A percentile compares a stretch with the other conserved stretches of the same genome.
Evolutionary conservation across 1,284 basidiomycete species (phyloP).

Genomic region (Hemileia vastatrix): DNA sequence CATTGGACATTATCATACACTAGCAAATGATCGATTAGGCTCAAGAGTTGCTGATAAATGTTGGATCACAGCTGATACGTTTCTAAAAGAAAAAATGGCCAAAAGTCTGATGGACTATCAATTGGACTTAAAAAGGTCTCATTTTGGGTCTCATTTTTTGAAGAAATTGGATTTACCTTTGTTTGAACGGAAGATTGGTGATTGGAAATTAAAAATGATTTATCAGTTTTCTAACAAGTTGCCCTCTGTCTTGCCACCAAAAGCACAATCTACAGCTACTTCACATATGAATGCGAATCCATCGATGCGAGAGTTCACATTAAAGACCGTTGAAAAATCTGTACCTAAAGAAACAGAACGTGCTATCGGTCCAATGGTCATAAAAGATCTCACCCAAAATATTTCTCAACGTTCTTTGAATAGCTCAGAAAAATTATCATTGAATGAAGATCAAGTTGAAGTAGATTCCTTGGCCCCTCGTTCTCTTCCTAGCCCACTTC

Average conservation of each 20-base stretch:
- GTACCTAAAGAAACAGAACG: no score
- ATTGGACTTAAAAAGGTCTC: constrained; percentile 56
- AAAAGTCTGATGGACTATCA: constrained; percentile 9
- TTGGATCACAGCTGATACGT: constrained; percentile 78
- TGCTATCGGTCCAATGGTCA: no score
- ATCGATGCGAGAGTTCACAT: no score
- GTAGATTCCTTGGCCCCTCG: no score
- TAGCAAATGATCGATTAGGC: constrained; percentile 78
- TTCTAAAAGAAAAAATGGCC: constrained; percentile 55
- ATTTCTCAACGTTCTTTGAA: no score
- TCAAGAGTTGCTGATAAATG: constrained; percentile 75
- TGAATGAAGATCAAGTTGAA: no score
- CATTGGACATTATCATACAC: constrained; percentile 62
- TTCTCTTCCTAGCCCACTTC: no score
- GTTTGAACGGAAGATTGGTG: constrained; percentile 63
- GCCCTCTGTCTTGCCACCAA: not conserved
- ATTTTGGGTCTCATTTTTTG: constrained; percentile 75
- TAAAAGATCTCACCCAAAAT: no score
- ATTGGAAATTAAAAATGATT: constrained; percentile 57
- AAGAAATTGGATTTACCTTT: constrained; percentile 68
- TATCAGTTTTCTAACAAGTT: not conserved
- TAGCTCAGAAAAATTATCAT: no score
- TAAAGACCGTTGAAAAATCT: no score
- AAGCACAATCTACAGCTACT: no score
- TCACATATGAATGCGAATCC: no score